Evolutionary conservation across 345 rosid species (phyloP).

Genomic region (Abelmoschus esculentus): DNA sequence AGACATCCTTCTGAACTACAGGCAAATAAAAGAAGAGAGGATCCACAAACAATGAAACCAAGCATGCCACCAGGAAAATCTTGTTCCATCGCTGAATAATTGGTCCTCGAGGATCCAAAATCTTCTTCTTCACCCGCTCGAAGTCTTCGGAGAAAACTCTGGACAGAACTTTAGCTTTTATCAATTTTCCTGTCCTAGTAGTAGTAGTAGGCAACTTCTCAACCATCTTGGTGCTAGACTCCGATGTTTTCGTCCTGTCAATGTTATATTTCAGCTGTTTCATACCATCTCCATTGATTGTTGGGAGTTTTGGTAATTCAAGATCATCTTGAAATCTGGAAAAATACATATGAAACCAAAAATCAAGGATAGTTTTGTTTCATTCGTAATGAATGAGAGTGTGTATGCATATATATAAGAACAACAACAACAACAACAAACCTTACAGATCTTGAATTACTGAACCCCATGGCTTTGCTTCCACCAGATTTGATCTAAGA

Average conservation of each 20-base stretch:
- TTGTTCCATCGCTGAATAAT: conserved; percentile 58
- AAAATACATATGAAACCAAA: neutral
- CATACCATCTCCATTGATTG: conserved; percentile 34
- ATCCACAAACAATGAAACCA: conserved; percentile 73
- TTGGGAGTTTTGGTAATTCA: conserved; percentile 33
- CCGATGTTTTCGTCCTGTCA: conserved; percentile 37
- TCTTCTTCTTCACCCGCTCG: conserved; percentile 47
- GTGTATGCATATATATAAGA: neutral
- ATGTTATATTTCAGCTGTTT: conserved; percentile 37
- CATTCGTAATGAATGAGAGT: neutral
- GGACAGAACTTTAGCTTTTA: conserved; percentile 62
- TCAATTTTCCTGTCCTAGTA: conserved; percentile 31
- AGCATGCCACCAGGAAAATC: conserved; percentile 58
- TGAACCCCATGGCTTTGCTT: conserved; percentile 28
- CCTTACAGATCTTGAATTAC: conserved; percentile 69
- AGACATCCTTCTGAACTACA: conserved; percentile 32
- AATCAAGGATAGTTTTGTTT: neutral
- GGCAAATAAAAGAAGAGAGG: conserved; percentile 80
- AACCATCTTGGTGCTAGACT: conserved; percentile 18
- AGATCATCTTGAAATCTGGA: conserved; percentile 56
- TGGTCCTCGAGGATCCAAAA: conserved; percentile 74
- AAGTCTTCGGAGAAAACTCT: conserved; percentile 76
- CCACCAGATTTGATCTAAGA: conserved; percentile 9
- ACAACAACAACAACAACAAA: conserved; percentile 12
- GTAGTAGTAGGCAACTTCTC: conserved; percentile 4